Evolutionary conservation across 768 basidiomycete genomes (phyloP).

Genomic region (Chlorophyllum brunneum): DNA sequence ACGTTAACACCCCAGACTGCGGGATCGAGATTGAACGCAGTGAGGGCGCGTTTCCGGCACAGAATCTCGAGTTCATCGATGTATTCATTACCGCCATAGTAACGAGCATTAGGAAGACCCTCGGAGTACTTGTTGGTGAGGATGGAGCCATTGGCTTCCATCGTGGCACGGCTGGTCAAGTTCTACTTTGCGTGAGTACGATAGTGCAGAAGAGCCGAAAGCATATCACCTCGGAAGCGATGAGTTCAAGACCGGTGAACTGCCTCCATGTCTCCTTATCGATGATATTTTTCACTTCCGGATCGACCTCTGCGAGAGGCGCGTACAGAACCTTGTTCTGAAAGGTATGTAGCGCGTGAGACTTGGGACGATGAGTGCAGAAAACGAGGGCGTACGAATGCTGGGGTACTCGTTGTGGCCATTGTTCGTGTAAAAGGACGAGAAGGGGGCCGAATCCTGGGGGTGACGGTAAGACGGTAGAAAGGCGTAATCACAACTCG

Average conservation of each 20-base stretch:
- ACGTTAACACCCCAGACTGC: constrained; percentile 97
- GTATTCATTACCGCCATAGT: constrained; percentile 97
- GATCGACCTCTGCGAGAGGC: constrained; percentile 87
- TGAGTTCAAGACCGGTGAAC: constrained; percentile 96
- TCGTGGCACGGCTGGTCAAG: constrained; percentile 90
- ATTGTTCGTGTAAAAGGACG: constrained; percentile 42
- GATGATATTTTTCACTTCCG: constrained; percentile 94
- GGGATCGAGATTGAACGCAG: constrained; percentile 94
- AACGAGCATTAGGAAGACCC: constrained; percentile 95
- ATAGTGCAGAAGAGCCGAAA: background rate
- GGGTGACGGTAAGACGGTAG: constrained; percentile 29
- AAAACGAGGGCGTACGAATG: constrained; percentile 45
- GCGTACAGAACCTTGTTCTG: constrained; percentile 93
- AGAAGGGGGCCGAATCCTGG: constrained; percentile 18
- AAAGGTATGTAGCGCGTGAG: constrained; percentile 9
- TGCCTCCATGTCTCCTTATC: constrained; percentile 99
- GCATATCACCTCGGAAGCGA: constrained; percentile 86
- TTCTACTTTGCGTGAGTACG: constrained; percentile 50
- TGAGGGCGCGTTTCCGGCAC: constrained; percentile 91
- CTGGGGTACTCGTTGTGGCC: constrained; percentile 56
- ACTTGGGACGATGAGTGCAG: background rate
- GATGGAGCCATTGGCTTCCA: constrained; percentile 99
- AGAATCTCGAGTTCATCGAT: constrained; percentile 95
- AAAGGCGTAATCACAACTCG: constrained; percentile 34
- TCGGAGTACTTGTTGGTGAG: constrained; percentile 99